These are phyloP conservation scores for Penicillium longicatenatum DNA, from an alignment of 495 filamentous ascomycete genomes.

Conservation along the genomic window DNA sequence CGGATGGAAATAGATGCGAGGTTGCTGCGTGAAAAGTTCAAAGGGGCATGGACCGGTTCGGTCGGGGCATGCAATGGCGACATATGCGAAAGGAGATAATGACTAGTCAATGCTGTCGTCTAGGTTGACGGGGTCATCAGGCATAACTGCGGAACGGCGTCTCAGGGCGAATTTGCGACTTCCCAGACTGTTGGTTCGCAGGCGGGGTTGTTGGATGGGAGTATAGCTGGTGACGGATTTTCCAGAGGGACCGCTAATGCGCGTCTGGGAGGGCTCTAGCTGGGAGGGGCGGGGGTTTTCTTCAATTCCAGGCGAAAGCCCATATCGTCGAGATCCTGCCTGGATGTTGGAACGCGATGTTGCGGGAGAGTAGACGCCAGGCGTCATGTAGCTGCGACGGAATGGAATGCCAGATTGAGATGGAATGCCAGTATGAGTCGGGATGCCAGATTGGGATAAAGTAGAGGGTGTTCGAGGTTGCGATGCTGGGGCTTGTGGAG, in stretches of 20 bases:
- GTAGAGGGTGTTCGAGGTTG: constrained; percentile 44
- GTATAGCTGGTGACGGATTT: constrained; percentile 47
- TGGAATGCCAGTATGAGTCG: constrained; percentile 38
- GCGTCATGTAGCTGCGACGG: constrained; percentile 46
- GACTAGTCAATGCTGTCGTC: constrained; percentile 42
- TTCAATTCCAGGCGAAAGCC: constrained; percentile 31
- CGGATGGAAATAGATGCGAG: constrained; percentile 16
- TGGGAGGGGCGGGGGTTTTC: constrained; percentile 25
- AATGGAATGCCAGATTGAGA: constrained; percentile 38
- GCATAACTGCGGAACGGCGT: constrained; percentile 34
- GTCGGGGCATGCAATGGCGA: constrained; percentile 15
- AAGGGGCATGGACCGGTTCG: constrained; percentile 14
- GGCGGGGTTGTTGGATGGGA: constrained; percentile 41
- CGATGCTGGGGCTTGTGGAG: constrained; percentile 27
- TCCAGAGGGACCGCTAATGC: constrained; percentile 40
- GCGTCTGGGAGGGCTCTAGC: constrained; percentile 34
- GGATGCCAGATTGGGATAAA: constrained; percentile 41
- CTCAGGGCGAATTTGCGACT: constrained; percentile 41
- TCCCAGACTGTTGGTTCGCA: constrained; percentile 44
- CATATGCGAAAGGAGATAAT: constrained; percentile 6
- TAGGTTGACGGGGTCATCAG: constrained; percentile 33
- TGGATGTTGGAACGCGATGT: constrained; percentile 47
- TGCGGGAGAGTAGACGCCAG: constrained; percentile 40
- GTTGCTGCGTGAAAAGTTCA: constrained; percentile 37
- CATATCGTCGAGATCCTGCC: constrained; percentile 51